Base-by-base conservation (phyloP, 1,284 basidiomycete species). In the Microbotryum silenes-acaulis region DNA sequence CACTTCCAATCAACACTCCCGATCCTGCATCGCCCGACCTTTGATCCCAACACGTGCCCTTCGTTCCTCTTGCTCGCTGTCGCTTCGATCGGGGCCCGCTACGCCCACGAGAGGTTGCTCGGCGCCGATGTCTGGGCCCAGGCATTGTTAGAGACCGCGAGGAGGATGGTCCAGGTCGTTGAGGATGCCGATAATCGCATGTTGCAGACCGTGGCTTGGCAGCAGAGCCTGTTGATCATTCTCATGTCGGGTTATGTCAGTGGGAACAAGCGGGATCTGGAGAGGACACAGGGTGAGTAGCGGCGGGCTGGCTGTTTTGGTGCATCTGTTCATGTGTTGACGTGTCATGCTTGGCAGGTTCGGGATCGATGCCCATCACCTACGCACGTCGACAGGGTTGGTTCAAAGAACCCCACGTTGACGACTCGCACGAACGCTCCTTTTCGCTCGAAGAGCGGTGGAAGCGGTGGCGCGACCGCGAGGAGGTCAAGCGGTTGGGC, bases 211-310 rank as follows among this genome's bases (percentile, higher is more conserved):
- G 65, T 68, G 21, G 64, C 64, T 2, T 68, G 67, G 67, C 64
- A 66, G 33, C 64, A 66, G 55, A 55, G 62, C 4, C 12, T 63
- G 12, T 46, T 66, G 16, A 52, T 68, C 48, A 56, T 64, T 6
- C 54, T 68, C 12, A 57, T 62, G 51, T 59, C 60, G 8, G 67
- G 67, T 8, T 63, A 66, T 56, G 51, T 64, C 25, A 63, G 60
- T 31, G 67, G 67, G 31, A 62, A 65, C 62, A 68, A 68, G 52
- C 60, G 67, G 48, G 67, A 68, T 37, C 59, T 68, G 27, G 67
- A 68, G 31, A 49, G 65, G 18, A 64, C 62, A 8, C 64, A 68
- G 51, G 62, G 62, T 62, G 16, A 18, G 60, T 52, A 14, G 1
- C 49, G 37, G 6, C 4, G 37, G 16, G 14, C 14, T 16, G 37